Percentiles rank a stretch among this genome's conserved stretches.
Conservation (phyloP, 208 protist species). For the Trypanosoma boissoni region DNA sequence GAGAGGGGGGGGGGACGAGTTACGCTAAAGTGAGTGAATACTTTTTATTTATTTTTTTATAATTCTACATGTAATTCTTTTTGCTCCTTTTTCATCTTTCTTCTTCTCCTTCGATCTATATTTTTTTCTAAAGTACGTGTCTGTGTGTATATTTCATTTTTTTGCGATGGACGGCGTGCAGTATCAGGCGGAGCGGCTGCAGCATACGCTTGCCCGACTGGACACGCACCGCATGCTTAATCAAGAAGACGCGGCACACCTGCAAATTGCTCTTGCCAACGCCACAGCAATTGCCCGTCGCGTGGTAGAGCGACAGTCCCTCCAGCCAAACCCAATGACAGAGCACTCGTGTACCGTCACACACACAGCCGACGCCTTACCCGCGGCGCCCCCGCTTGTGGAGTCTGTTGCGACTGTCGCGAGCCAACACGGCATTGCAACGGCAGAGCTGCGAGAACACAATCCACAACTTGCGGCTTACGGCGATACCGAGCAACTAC, state of each 20-base stretch:
- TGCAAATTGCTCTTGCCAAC: slow-evolving; percentile 42
- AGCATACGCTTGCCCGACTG: slow-evolving; percentile 30
- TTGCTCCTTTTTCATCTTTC: slow-evolving; percentile 15
- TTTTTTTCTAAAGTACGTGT: background rate
- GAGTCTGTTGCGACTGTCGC: slow-evolving; percentile 38
- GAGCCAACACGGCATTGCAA: slow-evolving; percentile 14
- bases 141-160: background rate
- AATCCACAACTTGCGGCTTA: slow-evolving; percentile 49
- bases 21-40: too few relatives aligned
- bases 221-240: slow-evolving; percentile 21
- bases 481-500: slow-evolving; percentile 26
- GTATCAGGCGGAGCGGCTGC: slow-evolving; percentile 43
- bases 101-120: background rate
- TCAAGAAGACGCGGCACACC: slow-evolving; percentile 32
- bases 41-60: background rate
- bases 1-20: too few relatives aligned
- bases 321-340: background rate
- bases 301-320: slow-evolving; percentile 22
- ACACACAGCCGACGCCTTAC: background rate
- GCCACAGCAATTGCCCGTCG: slow-evolving; percentile 44
- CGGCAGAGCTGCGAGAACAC: slow-evolving; percentile 34
- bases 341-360: background rate
- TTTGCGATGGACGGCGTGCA: slow-evolving; percentile 37
- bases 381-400: background rate
- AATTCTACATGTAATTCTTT: background rate